These are phyloP conservation scores for Zygosaccharomyces rouxii DNA, from an alignment of 805 yeast species.

Conservation along the genomic window DNA sequence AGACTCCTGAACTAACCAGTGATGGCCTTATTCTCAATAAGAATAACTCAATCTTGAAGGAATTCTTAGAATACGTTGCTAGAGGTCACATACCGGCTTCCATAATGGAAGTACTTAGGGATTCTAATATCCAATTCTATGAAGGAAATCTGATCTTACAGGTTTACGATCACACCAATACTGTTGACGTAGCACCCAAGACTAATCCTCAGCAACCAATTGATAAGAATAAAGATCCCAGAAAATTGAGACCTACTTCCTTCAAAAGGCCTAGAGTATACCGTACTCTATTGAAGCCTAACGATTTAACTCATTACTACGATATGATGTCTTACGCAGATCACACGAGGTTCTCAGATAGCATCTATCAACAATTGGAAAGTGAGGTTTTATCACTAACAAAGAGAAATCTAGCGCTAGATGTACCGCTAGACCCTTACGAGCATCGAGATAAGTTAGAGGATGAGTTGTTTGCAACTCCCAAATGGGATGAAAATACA, in stretches of 20 bases:
- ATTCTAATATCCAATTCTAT: constrained; percentile 76
- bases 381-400: constrained; percentile 79
- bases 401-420: constrained; percentile 68
- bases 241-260: constrained; percentile 14
- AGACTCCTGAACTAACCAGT: constrained; percentile 32
- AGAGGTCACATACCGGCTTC: constrained; percentile 84
- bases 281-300: constrained; percentile 73
- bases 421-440: constrained; percentile 71
- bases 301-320: constrained; percentile 74
- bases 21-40: constrained; percentile 79
- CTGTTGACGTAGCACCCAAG: constrained; percentile 29
- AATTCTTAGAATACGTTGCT: constrained; percentile 74
- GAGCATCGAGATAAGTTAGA: constrained; percentile 38
- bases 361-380: constrained; percentile 75
- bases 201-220: constrained; percentile 9
- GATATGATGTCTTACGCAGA: constrained; percentile 85
- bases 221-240: constrained; percentile 5
- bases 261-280: constrained; percentile 62
- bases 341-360: constrained; percentile 72
- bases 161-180: constrained; percentile 77
- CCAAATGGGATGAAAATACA: constrained; percentile 39
- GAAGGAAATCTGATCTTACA: constrained; percentile 87
- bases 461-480: constrained; percentile 37
- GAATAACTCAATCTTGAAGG: constrained; percentile 69
- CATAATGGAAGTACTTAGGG: constrained; percentile 82